Base-by-base conservation (phyloP, 2,329 filamentous ascomycete genomes). In the Trichoderma lentiforme region DNA sequence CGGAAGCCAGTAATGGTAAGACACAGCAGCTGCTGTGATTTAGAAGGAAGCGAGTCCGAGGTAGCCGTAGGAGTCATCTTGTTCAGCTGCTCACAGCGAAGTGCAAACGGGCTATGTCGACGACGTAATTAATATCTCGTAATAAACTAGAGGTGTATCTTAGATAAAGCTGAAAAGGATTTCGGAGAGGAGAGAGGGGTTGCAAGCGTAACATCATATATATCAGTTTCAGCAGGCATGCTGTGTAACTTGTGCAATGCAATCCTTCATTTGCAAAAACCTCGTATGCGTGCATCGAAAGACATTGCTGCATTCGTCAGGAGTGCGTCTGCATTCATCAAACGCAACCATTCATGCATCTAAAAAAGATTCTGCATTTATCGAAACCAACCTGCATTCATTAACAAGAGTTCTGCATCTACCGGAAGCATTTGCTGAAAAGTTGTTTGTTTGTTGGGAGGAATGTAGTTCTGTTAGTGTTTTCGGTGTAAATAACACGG, bases 1-100 rank as follows among this genome's bases (percentile, higher is more conserved):
- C 72, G 70, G 60, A 61, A 73, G 9, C 63, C 72, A 26, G 63
- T 69, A 32, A 73, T 73, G 3, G 72, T 73, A 9, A 73, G 72
- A 63, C 72, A 71, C 18, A 73, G 26, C 8, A 67, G 30, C 47
- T 56, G 68, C 34, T 65, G 60, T 9, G 68, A 18, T 21, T 69
- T 28, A 28, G 39, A n/a, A 4, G 57, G 66, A 57, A 39, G 51
- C 9, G 64, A 39, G 64, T 57, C 32, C 14, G 51, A 21, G 51
- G 56, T 67, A n/a, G 64, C 64, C 51, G 28, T 67, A 57, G 30
- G 21, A 32, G 51, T 24, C 47, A 39, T n/a, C 15, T 18, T 18
- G 28, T 11, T n/a, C n/a, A 47, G 21, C 6, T 64, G 6, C 28
- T 51, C 8, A 32, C 26, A 47, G n/a, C 6, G 18, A 24, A 47